phyloP scores from a whole-genome alignment of 495 filamentous ascomycete species.

The Hypoxylon lenormandii region DNA sequence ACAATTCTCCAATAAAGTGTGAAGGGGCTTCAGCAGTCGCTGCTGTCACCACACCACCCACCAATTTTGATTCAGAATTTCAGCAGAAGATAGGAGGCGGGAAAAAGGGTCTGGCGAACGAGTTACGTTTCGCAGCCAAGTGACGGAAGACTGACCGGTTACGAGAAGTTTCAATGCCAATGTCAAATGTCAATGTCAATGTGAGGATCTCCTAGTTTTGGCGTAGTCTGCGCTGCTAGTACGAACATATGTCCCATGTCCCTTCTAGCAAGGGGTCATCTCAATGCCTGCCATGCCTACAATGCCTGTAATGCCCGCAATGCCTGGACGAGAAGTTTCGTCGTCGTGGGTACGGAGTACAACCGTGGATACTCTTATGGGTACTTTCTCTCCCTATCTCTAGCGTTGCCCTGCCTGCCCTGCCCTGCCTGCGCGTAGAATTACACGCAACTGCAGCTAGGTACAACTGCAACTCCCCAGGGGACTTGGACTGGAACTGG shows the following conservation, averaged over 20 bases:
- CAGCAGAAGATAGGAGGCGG: slow-evolving; percentile 18
- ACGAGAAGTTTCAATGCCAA: slow-evolving; percentile 45
- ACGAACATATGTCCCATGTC: slow-evolving; percentile 29
- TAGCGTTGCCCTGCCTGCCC: no score
- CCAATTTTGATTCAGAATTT: slow-evolving; percentile 28
- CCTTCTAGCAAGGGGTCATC: slow-evolving; percentile 36
- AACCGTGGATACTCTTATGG: slow-evolving; percentile 11
- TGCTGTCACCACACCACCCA: slow-evolving; percentile 39
- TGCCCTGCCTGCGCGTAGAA: slow-evolving; percentile 22
- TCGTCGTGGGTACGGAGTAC: slow-evolving; percentile 23
- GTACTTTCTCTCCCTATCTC: no score
- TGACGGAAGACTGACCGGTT: slow-evolving; percentile 38
- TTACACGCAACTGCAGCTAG: slow-evolving; percentile 42
- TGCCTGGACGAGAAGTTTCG: slow-evolving; percentile 44
- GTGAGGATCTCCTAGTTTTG: slow-evolving; percentile 36
- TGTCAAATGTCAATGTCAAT: no score
- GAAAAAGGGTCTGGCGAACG: slow-evolving; percentile 24
- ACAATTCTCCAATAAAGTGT: slow-evolving; percentile 47
- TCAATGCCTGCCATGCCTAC: slow-evolving; percentile 45
- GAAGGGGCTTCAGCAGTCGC: slow-evolving; percentile 29
- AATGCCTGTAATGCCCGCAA: no score
- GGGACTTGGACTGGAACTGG: no score
- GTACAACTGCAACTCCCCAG: no score
- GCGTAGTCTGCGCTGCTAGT: slow-evolving; percentile 19
- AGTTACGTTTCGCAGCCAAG: slow-evolving; percentile 41